phyloP scores from a whole-genome alignment of 2,329 filamentous ascomycete genomes.

The Trichoderma koningiopsis region DNA sequence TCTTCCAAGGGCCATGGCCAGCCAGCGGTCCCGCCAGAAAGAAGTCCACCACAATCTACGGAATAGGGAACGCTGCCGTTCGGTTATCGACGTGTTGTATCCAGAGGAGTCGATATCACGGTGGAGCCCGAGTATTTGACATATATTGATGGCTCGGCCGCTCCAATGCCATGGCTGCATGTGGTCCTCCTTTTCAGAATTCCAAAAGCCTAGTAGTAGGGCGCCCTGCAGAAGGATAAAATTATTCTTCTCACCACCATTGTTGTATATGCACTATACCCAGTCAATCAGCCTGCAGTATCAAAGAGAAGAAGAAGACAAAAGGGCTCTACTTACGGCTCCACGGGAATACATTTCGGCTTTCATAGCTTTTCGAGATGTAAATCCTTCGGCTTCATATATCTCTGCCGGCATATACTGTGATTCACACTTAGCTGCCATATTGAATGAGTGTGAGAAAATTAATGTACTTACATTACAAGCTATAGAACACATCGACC shows the following conservation, averaged over 20 bases:
- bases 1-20: slow-evolving; percentile 1
- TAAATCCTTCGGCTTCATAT: slow-evolving; percentile 19
- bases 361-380: slow-evolving; percentile 12
- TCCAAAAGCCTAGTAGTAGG: slow-evolving; percentile 13
- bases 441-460: fast-evolving
- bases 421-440: neutral
- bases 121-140: slow-evolving; percentile 9
- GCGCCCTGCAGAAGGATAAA: slow-evolving; percentile 6
- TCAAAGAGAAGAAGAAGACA: neutral
- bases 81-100: slow-evolving; percentile 17
- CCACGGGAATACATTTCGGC: slow-evolving; percentile 17
- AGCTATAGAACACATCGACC: neutral
- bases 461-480: neutral
- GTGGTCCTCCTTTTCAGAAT: slow-evolving; percentile 11
- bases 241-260: slow-evolving; percentile 15
- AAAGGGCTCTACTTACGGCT: neutral
- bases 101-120: slow-evolving; percentile 15
- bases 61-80: slow-evolving; percentile 10
- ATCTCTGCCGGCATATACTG: slow-evolving; percentile 9
- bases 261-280: slow-evolving; percentile 11
- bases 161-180: slow-evolving; percentile 23
- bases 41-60: slow-evolving; percentile 18
- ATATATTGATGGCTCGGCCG: slow-evolving; percentile 10
- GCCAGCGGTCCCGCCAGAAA: slow-evolving; percentile 19
- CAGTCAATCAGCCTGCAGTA: neutral